These are phyloP conservation scores for Cylindrotheca fusiformis DNA, from an alignment of 108 stramenopile species.

Conservation along the genomic window DNA sequence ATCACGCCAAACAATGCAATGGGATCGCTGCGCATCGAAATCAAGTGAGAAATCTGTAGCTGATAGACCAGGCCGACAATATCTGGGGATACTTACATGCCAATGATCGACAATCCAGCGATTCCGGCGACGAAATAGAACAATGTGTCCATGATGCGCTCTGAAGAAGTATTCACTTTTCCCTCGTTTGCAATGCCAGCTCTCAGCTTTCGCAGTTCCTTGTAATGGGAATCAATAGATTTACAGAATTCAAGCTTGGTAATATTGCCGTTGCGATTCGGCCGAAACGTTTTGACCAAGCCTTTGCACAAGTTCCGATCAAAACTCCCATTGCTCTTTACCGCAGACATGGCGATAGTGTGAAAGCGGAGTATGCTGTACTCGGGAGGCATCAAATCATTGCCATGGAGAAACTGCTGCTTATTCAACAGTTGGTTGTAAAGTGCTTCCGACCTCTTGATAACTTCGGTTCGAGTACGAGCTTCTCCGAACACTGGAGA, in stretches of 20 bases:
- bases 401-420: not conserved
- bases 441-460: slow-evolving; percentile 52
- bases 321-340: slow-evolving; percentile 18
- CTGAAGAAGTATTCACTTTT: slow-evolving; percentile 52
- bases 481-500: slow-evolving; percentile 59
- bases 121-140: slow-evolving; percentile 54
- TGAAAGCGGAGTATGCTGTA: slow-evolving; percentile 50
- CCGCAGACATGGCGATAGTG: slow-evolving; percentile 40
- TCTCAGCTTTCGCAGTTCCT: slow-evolving; percentile 54
- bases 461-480: slow-evolving; percentile 48
- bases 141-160: slow-evolving; percentile 55
- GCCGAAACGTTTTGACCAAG: slow-evolving; percentile 55
- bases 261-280: slow-evolving; percentile 53
- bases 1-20: slow-evolving; percentile 37
- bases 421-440: slow-evolving; percentile 33
- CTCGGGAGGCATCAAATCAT: slow-evolving; percentile 36
- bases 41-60: no score
- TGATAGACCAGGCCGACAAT: no score
- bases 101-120: slow-evolving; percentile 38
- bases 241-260: slow-evolving; percentile 41
- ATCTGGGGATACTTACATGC: no score
- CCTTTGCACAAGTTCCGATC: slow-evolving; percentile 50
- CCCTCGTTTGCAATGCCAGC: slow-evolving; percentile 59
- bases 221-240: slow-evolving; percentile 64
- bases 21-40: slow-evolving; percentile 27